Evolutionary conservation across 176 grass and related monocot genomes (phyloP).

Genomic region (Phoenix dactylifera): DNA sequence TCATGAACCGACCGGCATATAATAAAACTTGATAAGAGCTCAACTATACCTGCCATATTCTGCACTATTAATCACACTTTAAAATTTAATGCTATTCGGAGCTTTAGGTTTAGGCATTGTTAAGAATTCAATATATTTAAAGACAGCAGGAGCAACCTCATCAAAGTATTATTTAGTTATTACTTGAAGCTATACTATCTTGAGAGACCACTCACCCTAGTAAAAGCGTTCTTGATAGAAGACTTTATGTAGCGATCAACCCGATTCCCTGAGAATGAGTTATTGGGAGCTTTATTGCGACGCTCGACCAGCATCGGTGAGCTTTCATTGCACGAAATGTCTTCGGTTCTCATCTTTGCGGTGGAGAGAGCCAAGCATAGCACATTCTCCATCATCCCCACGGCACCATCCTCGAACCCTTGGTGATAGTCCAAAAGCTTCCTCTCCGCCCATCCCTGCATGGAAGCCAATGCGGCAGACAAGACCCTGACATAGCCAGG

Average conservation of each 20-base stretch:
- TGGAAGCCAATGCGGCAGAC: slow-evolving; percentile 27
- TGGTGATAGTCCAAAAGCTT: slow-evolving; percentile 60
- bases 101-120: too few relatives aligned
- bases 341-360: slow-evolving; percentile 32
- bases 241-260: slow-evolving; percentile 49
- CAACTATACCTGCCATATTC: too few relatives aligned
- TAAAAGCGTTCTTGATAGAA: slow-evolving; percentile 45
- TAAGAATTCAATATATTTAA: too few relatives aligned
- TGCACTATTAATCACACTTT: too few relatives aligned
- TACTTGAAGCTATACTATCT: too few relatives aligned
- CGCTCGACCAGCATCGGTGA: slow-evolving; percentile 9
- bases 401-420: slow-evolving; percentile 22
- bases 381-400: slow-evolving; percentile 36
- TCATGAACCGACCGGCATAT: too few relatives aligned
- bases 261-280: slow-evolving; percentile 14
- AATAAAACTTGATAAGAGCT: too few relatives aligned
- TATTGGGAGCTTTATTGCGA: slow-evolving; percentile 6
- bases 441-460: slow-evolving; percentile 48
- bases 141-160: too few relatives aligned
- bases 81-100: too few relatives aligned
- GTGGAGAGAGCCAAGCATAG: slow-evolving; percentile 31
- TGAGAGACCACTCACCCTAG: slow-evolving; percentile 24
- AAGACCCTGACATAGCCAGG: slow-evolving; percentile 39
- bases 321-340: slow-evolving; percentile 17
- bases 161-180: too few relatives aligned